These are phyloP conservation scores for Lyophyllum shimeji DNA, from an alignment of 768 basidiomycete genomes.

Conservation along the genomic window DNA sequence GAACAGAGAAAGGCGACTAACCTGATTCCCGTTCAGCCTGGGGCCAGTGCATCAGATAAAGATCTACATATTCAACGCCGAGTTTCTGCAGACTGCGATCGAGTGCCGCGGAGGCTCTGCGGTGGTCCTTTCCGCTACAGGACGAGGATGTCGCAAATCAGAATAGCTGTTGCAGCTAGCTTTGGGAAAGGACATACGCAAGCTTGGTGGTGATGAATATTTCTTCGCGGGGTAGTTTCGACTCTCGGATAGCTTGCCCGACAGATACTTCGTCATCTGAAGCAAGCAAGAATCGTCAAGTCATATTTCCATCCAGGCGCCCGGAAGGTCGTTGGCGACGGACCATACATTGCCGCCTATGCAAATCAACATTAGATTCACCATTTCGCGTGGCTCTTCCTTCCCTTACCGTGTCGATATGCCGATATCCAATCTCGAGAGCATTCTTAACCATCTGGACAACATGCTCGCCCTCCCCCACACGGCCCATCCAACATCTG, in stretches of 20 bases:
- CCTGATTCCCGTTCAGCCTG: slow-evolving; percentile 18
- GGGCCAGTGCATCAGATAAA: slow-evolving; percentile 47
- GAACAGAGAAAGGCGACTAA: neutral
- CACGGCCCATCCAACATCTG: slow-evolving; percentile 32
- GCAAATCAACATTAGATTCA: neutral
- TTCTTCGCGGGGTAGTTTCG: slow-evolving; percentile 37
- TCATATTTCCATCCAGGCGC: neutral
- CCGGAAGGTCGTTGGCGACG: neutral
- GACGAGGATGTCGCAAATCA: slow-evolving; percentile 20
- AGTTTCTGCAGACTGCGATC: slow-evolving; percentile 33
- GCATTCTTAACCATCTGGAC: slow-evolving; percentile 21
- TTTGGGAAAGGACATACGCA: slow-evolving; percentile 19
- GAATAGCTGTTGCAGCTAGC: slow-evolving; percentile 1
- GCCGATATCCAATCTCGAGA: slow-evolving; percentile 30
- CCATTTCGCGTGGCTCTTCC: neutral
- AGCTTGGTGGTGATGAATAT: slow-evolving; percentile 44
- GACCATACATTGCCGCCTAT: slow-evolving; percentile 17
- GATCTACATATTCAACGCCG: slow-evolving; percentile 43
- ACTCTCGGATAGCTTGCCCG: slow-evolving; percentile 36
- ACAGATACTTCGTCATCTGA: slow-evolving; percentile 35
- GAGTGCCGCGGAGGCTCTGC: slow-evolving; percentile 30
- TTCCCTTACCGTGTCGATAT: slow-evolving; percentile 31
- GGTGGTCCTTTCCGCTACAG: slow-evolving; percentile 32
- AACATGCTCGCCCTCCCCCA: slow-evolving; percentile 26
- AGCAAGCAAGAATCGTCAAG: neutral